phyloP scores from a whole-genome alignment of 176 grass and related monocot genomes.

The Dactylis glomerata region DNA sequence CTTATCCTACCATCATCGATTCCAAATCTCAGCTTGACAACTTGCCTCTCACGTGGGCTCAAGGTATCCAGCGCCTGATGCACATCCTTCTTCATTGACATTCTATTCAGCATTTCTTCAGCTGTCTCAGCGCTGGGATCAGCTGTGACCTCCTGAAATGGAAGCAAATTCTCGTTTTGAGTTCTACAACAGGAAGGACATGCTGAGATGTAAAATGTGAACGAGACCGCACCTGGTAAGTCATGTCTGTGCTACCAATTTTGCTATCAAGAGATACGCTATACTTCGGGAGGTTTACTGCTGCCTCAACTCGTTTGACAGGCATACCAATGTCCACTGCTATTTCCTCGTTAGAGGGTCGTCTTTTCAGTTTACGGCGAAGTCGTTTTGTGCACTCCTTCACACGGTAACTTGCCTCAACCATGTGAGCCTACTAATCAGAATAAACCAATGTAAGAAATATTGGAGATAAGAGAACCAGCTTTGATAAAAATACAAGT shows the following conservation, averaged over 20 bases:
- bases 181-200: neutral
- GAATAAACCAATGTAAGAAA: constrained; percentile 15
- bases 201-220: neutral
- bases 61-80: constrained; percentile 65
- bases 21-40: constrained; percentile 70
- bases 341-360: constrained; percentile 60
- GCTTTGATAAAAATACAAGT: neutral
- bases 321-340: constrained; percentile 57
- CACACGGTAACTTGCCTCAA: constrained; percentile 71
- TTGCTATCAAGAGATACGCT: constrained; percentile 62
- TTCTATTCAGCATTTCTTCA: constrained; percentile 72
- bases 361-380: constrained; percentile 54
- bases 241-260: constrained; percentile 63
- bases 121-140: constrained; percentile 69
- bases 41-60: constrained; percentile 52
- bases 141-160: constrained; percentile 76
- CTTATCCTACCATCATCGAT: constrained; percentile 63
- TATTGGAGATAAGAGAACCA: neutral
- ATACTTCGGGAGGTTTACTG: constrained; percentile 65
- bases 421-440: constrained; percentile 55
- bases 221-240: constrained; percentile 47
- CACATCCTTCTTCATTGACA: constrained; percentile 68
- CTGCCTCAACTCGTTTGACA: constrained; percentile 57
- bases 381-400: constrained; percentile 55
- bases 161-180: neutral